Percentiles rank a stretch among this genome's conserved stretches.
Evolutionary conservation across 768 basidiomycete genomes (phyloP).

Genomic region (Porphyrellus cyaneotinctus): DNA sequence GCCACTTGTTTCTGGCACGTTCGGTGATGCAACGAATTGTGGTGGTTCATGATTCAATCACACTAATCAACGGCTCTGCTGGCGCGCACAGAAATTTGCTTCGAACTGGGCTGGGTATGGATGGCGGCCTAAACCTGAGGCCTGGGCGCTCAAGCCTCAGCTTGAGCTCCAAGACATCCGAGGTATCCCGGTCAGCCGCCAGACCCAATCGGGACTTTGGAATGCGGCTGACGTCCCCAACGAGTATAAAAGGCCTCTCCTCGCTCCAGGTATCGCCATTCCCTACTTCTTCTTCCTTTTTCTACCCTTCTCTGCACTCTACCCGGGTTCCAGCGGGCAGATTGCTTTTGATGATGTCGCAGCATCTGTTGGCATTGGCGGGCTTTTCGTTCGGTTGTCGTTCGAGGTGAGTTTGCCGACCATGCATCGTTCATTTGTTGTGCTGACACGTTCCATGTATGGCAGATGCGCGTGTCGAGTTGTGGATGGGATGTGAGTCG

Average conservation of each 20-base stretch:
- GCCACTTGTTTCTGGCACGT: too few species aligned
- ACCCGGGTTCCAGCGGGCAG: not conserved
- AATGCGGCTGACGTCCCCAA: conserved; percentile 3
- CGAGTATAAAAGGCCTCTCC: not conserved
- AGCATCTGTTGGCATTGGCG: not conserved
- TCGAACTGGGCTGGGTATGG: too few species aligned
- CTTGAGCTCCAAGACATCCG: too few species aligned
- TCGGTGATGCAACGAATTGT: too few species aligned
- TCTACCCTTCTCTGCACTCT: not conserved
- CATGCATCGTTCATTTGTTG: not conserved
- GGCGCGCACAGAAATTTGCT: too few species aligned
- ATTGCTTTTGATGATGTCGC: not conserved
- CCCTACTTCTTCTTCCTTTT: not conserved
- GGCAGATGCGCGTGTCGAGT: not conserved
- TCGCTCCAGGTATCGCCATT: not conserved
- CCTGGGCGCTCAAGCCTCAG: too few species aligned
- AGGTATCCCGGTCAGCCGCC: not conserved
- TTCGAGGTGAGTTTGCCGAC: not conserved
- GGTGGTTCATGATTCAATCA: too few species aligned
- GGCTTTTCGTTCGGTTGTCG: not conserved
- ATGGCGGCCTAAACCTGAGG: too few species aligned
- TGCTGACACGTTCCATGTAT: not conserved
- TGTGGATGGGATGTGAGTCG: not conserved
- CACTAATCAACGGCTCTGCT: too few species aligned
- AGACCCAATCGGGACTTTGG: not conserved